Evolutionary conservation across 352 stramenopile genomes (phyloP).

Genomic region (Globisporangium polare): DNA sequence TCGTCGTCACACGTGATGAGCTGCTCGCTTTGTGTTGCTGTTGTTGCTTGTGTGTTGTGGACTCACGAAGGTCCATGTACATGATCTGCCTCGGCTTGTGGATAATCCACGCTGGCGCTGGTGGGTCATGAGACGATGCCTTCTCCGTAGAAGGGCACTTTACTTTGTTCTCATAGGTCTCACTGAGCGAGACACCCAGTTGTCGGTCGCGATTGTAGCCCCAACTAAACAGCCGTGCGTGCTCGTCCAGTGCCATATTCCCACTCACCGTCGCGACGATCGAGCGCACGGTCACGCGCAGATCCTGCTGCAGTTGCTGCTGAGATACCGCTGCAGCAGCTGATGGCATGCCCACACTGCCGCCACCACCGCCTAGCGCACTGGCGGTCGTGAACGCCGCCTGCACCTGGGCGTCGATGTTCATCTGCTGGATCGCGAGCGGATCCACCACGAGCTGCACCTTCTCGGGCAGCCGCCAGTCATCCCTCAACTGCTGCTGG

Average conservation of each 20-base stretch:
- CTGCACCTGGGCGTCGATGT: constrained; percentile 23
- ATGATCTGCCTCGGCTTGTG: constrained; percentile 29
- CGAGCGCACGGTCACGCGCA: not conserved
- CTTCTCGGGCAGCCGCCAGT: constrained; percentile 10
- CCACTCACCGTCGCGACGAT: constrained; percentile 31
- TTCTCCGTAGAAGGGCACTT: not conserved
- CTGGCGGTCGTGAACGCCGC: not conserved
- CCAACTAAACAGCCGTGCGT: constrained; percentile 47
- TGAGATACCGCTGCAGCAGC: not conserved
- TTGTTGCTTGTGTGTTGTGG: constrained; percentile 7
- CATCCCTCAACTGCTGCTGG: not conserved
- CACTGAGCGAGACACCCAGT: constrained; percentile 22
- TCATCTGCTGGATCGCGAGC: constrained; percentile 23
- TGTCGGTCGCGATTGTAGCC: constrained; percentile 39
- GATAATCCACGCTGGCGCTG: not conserved
- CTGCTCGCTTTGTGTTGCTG: not conserved
- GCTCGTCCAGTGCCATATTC: constrained; percentile 40
- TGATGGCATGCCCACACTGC: not conserved
- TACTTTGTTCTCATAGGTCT: not conserved
- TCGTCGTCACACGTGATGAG: constrained; percentile 17
- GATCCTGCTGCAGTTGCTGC: constrained; percentile 3
- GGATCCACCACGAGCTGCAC: constrained; percentile 22
- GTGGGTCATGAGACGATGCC: constrained; percentile 1
- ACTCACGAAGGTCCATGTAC: constrained; percentile 39
- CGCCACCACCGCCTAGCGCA: not conserved